Percentiles rank a stretch among this genome's conserved stretches.
Conservation (phyloP, 805 yeast species). For the Kuraishia ogatae region DNA sequence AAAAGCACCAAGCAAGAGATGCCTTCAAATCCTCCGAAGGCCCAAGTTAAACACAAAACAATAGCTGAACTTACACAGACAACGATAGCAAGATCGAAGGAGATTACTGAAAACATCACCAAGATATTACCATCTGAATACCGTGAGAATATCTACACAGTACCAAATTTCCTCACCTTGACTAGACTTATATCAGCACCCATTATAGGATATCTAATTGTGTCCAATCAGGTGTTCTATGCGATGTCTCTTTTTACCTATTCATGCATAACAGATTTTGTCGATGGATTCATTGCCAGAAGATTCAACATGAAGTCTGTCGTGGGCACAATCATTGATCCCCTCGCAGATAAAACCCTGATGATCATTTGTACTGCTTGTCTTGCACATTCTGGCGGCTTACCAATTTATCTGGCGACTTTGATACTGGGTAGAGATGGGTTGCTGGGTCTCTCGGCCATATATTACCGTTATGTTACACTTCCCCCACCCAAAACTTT, state of each 20-base stretch:
- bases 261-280: conserved; percentile 83
- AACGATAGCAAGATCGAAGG: conserved; percentile 12
- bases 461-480: conserved; percentile 63
- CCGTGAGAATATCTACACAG: conserved; percentile 61
- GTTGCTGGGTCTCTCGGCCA: conserved; percentile 60
- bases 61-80: conserved; percentile 5
- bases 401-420: conserved; percentile 62
- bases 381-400: conserved; percentile 54
- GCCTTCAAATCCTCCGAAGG: not conserved
- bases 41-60: not conserved
- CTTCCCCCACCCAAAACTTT: conserved; percentile 72
- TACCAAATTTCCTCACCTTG: conserved; percentile 81
- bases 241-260: conserved; percentile 74
- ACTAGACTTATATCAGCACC: conserved; percentile 82
- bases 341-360: conserved; percentile 86
- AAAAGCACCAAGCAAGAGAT: too few relatives aligned
- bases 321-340: conserved; percentile 88
- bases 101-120: conserved; percentile 19
- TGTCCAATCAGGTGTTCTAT: conserved; percentile 48
- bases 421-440: conserved; percentile 82
- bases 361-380: conserved; percentile 83
- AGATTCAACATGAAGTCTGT: conserved; percentile 66
- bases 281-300: conserved; percentile 91
- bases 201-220: conserved; percentile 67
- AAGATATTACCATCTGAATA: conserved; percentile 21